Percentiles rank a stretch among this genome's conserved stretches.
These are phyloP conservation scores for Graphium sp. DNA, from an alignment of 2,329 filamentous ascomycete species.

Conservation along the genomic window DNA sequence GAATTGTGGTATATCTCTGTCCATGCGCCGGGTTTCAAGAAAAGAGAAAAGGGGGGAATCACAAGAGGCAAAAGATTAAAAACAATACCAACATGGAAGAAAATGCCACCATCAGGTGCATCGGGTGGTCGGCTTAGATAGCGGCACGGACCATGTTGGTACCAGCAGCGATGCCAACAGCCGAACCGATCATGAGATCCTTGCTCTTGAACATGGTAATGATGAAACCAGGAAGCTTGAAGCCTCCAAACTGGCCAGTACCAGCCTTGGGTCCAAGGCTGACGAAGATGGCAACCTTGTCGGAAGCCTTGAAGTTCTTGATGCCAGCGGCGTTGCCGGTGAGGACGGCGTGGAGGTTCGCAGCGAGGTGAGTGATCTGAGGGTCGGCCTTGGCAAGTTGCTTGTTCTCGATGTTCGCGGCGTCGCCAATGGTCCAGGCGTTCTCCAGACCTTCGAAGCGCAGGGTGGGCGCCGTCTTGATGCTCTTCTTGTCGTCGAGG, in stretches of 20 bases:
- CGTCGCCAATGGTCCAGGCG: conserved; percentile 27
- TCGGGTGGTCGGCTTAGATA: no score
- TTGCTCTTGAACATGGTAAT: conserved; percentile 21
- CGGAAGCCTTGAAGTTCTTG: conserved; percentile 12
- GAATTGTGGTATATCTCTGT: no score
- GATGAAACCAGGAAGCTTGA: conserved; percentile 19
- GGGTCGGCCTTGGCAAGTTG: conserved; percentile 11
- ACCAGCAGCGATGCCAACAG: no score
- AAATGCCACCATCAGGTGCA: no score
- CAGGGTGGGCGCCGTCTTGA: conserved; percentile 20
- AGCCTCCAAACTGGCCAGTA: conserved; percentile 18
- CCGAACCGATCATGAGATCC: conserved; percentile 10
- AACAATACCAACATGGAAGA: no score
- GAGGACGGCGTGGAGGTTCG: conserved; percentile 14
- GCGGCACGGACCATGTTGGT: no score
- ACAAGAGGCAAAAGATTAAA: no score
- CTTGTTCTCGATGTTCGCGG: conserved; percentile 21
- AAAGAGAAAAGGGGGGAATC: no score
- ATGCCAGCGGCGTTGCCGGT: conserved; percentile 11
- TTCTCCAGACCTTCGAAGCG: conserved; percentile 17
- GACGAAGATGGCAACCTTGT: conserved; percentile 15
- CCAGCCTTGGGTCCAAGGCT: conserved; percentile 21
- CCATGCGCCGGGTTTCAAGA: no score
- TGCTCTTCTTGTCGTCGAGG: conserved; percentile 14
- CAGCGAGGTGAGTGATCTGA: conserved; percentile 15